These are phyloP conservation scores for Candida mattraensis DNA, from an alignment of 805 yeast genomes.

Conservation along the genomic window DNA sequence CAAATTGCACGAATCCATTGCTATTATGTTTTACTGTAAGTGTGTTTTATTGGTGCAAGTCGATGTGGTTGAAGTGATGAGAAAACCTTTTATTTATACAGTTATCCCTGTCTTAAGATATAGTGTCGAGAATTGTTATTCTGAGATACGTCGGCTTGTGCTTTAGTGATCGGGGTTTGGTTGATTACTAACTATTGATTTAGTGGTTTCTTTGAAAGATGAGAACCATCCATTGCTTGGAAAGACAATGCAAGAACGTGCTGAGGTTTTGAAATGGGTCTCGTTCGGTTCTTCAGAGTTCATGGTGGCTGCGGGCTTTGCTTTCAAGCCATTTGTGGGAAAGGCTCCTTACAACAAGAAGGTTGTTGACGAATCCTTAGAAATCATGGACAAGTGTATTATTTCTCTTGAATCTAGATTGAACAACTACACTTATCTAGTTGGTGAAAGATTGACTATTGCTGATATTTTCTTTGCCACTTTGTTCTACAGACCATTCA, in stretches of 20 bases:
- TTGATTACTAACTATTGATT: conserved; percentile 19
- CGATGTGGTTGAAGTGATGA: conserved; percentile 49
- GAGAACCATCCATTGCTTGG: conserved; percentile 51
- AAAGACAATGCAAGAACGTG: conserved; percentile 60
- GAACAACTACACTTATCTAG: conserved; percentile 43
- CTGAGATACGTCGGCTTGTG: conserved; percentile 40
- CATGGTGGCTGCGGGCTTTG: conserved; percentile 43
- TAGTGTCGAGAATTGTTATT: conserved; percentile 63
- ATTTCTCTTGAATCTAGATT: conserved; percentile 56
- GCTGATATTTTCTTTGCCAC: conserved; percentile 47
- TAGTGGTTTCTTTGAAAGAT: conserved; percentile 50
- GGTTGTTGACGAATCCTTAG: conserved; percentile 35
- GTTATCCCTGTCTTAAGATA: conserved; percentile 86
- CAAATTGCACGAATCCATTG: conserved; percentile 69
- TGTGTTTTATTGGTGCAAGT: conserved; percentile 10
- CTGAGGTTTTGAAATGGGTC: conserved; percentile 71
- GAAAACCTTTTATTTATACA: conserved; percentile 50
- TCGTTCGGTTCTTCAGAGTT: conserved; percentile 74
- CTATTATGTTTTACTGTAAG: conserved; percentile 54
- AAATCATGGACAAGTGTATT: conserved; percentile 39
- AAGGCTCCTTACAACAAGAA: conserved; percentile 76
- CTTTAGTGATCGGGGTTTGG: conserved; percentile 1
- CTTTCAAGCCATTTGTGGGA: conserved; percentile 65
- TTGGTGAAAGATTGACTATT: conserved; percentile 46
- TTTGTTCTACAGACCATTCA: conserved; percentile 47